Evolutionary conservation across 148 eudicot species (phyloP).

Genomic region (Vaccinium macrocarpon): DNA sequence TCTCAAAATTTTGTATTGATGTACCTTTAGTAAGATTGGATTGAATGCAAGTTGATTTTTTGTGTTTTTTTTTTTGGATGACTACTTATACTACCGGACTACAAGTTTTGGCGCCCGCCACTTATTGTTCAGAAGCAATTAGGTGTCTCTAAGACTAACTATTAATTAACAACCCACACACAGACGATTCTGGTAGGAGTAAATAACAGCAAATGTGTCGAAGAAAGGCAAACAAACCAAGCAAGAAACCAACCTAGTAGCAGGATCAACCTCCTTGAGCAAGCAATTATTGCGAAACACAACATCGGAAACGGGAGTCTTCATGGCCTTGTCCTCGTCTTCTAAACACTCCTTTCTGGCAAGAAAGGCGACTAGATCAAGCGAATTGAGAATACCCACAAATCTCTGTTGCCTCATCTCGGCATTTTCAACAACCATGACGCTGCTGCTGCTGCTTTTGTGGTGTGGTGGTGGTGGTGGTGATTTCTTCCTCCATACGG

Average conservation of each 20-base stretch:
- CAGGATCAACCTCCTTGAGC: constrained; percentile 91
- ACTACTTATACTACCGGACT: neutral
- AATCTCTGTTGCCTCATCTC: constrained; percentile 72
- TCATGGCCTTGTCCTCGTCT: constrained; percentile 85
- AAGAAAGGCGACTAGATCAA: constrained; percentile 81
- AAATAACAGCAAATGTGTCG: no score
- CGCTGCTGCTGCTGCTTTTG: neutral
- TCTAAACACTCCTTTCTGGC: constrained; percentile 70
- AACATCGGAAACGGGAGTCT: constrained; percentile 78
- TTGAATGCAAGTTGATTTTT: no score
- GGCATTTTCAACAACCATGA: constrained; percentile 44
- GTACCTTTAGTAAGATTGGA: no score
- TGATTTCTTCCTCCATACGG: constrained; percentile 70
- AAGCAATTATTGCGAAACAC: constrained; percentile 59
- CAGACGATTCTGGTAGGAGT: no score
- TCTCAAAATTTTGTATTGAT: no score
- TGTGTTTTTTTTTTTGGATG: neutral
- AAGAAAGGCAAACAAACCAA: constrained; percentile 38
- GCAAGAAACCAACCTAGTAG: constrained; percentile 60
- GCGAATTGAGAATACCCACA: constrained; percentile 81
- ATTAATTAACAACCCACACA: no score
- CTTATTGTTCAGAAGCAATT: neutral
- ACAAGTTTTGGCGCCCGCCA: no score
- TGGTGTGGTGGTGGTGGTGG: constrained; percentile 5
- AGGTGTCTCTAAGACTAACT: neutral